Evolutionary conservation across 108 stramenopile species (phyloP).

Genomic region (Skeletonema marinoi): DNA sequence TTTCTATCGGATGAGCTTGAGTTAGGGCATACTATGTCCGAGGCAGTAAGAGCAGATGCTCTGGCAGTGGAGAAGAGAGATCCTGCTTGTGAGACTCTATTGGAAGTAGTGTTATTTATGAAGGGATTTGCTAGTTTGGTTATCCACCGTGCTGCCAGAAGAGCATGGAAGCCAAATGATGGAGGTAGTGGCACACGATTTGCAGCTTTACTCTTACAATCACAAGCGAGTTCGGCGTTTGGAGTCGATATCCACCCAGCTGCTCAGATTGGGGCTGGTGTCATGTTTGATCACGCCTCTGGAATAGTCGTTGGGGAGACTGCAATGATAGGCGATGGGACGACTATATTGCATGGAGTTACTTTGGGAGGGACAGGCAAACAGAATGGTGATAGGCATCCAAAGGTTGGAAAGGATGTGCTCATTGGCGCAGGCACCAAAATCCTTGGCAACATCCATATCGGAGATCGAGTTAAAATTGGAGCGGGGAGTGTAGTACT

Average conservation of each 20-base stretch:
- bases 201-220: conserved; percentile 63
- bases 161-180: conserved; percentile 38
- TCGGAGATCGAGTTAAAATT: conserved; percentile 57
- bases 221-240: conserved; percentile 59
- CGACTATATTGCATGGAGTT: conserved; percentile 63
- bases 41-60: conserved; percentile 66
- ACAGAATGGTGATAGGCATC: conserved; percentile 66
- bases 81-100: conserved; percentile 66
- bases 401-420: conserved; percentile 71
- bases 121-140: conserved; percentile 64
- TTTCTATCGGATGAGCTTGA: conserved; percentile 38
- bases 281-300: conserved; percentile 70
- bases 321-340: conserved; percentile 59
- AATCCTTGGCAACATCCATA: conserved; percentile 65
- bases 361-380: conserved; percentile 69
- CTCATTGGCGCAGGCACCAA: conserved; percentile 68
- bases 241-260: conserved; percentile 81
- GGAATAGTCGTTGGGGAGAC: conserved; percentile 72
- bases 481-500: conserved; percentile 55
- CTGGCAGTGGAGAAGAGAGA: conserved; percentile 60
- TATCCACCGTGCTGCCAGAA: conserved; percentile 46
- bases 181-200: conserved; percentile 24
- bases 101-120: conserved; percentile 68
- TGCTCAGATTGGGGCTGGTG: conserved; percentile 50
- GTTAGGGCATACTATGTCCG: conserved; percentile 64